Base-by-base conservation (phyloP, 2,329 filamentous ascomycete species). In the Diaporthe velutina region DNA sequence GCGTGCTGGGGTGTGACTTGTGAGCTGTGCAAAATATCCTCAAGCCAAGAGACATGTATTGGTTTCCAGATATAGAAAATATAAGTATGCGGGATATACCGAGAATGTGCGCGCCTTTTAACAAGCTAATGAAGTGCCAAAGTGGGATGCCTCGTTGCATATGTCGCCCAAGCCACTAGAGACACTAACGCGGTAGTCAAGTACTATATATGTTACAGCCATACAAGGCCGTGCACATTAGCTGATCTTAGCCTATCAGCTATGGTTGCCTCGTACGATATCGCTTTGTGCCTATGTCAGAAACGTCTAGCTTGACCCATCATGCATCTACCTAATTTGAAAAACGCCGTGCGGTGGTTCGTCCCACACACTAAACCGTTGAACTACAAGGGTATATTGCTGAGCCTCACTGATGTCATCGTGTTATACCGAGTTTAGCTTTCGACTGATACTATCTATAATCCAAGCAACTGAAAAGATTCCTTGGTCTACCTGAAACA, bases 1-100 rank as follows among this genome's bases (percentile, higher is more conserved):
- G 61, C 12, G 42, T 50, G 28, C 28, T 66, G 25, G 61, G 42
- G 19, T 66, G 61, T 66, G 28, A 66, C 28, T 50, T 66, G 28
- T 66, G 22, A 66, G 42, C 17, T 35, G 17, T 15, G 2, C 30
- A 5, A 33, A 28, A 42, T 42, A 30, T 25, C 40, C 55, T 10
- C 33, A 25, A 40, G 35, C n/a, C 13, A 61, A 4, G 22, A 8
- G 38, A 30, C 25, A 42, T 35, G 25, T 48, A 12, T 17, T 66
- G 1, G 60, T 35, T 33, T 50, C 42, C 61, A 66, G 1, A 50
- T 66, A 50, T 35, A 48, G 42, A 66, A 66, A n/a, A 33, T 50
- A 35, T 6, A 42, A n/a, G 13, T 10, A 30, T 22, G 12, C 38
- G 30, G 35, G 5, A 35, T 9, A 40, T 60, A 9, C 22, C n/a